phyloP scores from a whole-genome alignment of 495 filamentous ascomycete species.

The Opeltia flavorubescens region DNA sequence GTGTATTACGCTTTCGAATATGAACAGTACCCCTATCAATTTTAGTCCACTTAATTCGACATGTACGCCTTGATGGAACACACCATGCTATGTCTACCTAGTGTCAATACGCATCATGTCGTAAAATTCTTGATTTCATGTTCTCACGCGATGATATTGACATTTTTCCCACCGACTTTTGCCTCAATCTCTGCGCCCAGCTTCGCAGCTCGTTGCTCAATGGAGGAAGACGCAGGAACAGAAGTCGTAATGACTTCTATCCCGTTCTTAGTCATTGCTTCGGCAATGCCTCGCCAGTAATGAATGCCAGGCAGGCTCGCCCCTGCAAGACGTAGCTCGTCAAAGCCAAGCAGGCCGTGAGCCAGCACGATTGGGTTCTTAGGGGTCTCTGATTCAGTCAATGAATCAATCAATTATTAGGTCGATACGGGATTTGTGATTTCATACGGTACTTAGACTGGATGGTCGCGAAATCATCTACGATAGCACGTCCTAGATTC shows the following conservation, averaged over 20 bases:
- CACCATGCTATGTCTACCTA: constrained; percentile 59
- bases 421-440: background rate
- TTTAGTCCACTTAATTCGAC: too few species aligned
- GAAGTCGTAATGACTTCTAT: constrained; percentile 68
- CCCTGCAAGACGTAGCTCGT: constrained; percentile 63
- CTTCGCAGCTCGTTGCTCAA: constrained; percentile 49
- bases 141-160: constrained; percentile 73
- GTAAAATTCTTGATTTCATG: background rate
- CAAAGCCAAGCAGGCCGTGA: constrained; percentile 85
- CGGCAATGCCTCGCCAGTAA: constrained; percentile 86
- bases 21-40: constrained; percentile 1
- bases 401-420: background rate
- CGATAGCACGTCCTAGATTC: constrained; percentile 52
- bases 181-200: constrained; percentile 35
- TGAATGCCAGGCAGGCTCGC: constrained; percentile 58
- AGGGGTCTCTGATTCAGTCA: constrained; percentile 33
- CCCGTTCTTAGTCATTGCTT: constrained; percentile 56
- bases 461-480: constrained; percentile 62
- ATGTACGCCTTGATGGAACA: constrained; percentile 3
- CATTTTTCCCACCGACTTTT: constrained; percentile 54
- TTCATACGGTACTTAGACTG: constrained; percentile 52
- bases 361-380: constrained; percentile 69
- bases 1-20: too few species aligned
- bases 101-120: constrained; percentile 8
- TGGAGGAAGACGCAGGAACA: constrained; percentile 66